These are phyloP conservation scores for Ilex aquifolium DNA, from an alignment of 257 asterid genomes.

Conservation along the genomic window DNA sequence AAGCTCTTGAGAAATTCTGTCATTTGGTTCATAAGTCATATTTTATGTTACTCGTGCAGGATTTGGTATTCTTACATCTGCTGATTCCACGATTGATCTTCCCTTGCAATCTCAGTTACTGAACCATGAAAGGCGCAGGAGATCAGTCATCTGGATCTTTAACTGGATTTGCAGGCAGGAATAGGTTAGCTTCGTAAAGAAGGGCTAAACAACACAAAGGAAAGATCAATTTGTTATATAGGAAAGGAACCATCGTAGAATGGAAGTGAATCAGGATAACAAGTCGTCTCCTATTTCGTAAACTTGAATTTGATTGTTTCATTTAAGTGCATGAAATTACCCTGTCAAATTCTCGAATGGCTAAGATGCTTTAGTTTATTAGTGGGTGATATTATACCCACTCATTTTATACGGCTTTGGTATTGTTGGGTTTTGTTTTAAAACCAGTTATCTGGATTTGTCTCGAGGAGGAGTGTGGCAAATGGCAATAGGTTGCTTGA, in stretches of 20 bases:
- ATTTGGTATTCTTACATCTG: too few relatives aligned
- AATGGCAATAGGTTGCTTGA: too few relatives aligned
- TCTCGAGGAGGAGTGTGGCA: too few relatives aligned
- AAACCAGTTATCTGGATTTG: too few relatives aligned
- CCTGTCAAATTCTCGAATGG: background rate
- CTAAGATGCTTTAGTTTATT: too few relatives aligned
- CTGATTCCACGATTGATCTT: background rate
- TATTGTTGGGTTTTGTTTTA: too few relatives aligned
- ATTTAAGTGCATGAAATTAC: slow-evolving; percentile 17
- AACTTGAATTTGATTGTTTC: slow-evolving; percentile 23
- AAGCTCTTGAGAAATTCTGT: background rate
- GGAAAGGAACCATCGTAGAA: slow-evolving; percentile 10
- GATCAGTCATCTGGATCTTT: slow-evolving; percentile 13
- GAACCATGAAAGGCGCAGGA: background rate
- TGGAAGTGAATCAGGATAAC: slow-evolving; percentile 19
- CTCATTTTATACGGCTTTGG: too few relatives aligned
- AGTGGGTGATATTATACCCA: too few relatives aligned
- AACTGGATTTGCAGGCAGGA: background rate
- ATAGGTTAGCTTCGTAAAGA: slow-evolving; percentile 50
- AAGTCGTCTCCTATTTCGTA: slow-evolving; percentile 23
- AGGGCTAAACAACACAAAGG: slow-evolving; percentile 21
- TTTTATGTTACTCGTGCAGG: background rate
- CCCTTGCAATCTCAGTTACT: background rate
- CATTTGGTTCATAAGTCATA: background rate
- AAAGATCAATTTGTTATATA: slow-evolving; percentile 33